phyloP scores from a whole-genome alignment of 2,329 filamentous ascomycete species.

The Teratosphaeria destructans region DNA sequence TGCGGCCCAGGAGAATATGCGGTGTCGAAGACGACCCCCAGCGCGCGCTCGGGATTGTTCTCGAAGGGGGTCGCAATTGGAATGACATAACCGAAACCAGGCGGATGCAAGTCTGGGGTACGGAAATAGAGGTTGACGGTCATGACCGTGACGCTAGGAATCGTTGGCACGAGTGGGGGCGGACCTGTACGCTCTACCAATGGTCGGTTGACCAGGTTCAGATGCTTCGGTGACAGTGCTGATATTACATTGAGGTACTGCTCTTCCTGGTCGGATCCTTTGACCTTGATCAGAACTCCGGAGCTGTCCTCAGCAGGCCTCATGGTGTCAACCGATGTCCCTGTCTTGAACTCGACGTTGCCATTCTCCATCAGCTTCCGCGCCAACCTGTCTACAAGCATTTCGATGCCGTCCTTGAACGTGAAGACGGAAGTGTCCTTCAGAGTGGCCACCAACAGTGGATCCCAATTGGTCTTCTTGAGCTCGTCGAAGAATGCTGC shows the following conservation, averaged over 20 bases:
- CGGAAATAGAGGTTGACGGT: slow-evolving; percentile 84
- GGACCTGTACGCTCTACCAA: slow-evolving; percentile 20
- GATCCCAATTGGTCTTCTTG: slow-evolving; percentile 25
- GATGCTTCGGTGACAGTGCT: slow-evolving; percentile 41
- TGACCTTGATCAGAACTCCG: slow-evolving; percentile 24
- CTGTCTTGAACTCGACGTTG: slow-evolving; percentile 31
- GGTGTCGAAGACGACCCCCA: slow-evolving; percentile 89
- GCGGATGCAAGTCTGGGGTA: slow-evolving; percentile 51
- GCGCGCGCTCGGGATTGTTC: slow-evolving; percentile 69
- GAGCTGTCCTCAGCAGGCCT: slow-evolving; percentile 15
- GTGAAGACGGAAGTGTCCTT: slow-evolving; percentile 30
- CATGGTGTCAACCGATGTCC: slow-evolving; percentile 38
- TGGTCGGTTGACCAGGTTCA: slow-evolving; percentile 14
- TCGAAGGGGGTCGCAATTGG: slow-evolving; percentile 59
- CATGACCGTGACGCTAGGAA: slow-evolving; percentile 59
- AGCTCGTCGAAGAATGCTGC: slow-evolving; percentile 21
- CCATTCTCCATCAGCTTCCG: slow-evolving; percentile 26
- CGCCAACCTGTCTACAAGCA: slow-evolving; percentile 29
- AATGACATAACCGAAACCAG: slow-evolving; percentile 86
- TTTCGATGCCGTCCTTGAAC: slow-evolving; percentile 34
- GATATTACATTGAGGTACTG: slow-evolving; percentile 50
- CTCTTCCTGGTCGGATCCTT: slow-evolving; percentile 8
- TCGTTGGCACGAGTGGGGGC: slow-evolving; percentile 52
- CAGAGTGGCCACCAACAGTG: slow-evolving; percentile 23
- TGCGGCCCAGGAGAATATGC: slow-evolving; percentile 34